Conservation (phyloP, 2,329 filamentous ascomycete genomes). For the Ophiostoma tasmaniense region DNA sequence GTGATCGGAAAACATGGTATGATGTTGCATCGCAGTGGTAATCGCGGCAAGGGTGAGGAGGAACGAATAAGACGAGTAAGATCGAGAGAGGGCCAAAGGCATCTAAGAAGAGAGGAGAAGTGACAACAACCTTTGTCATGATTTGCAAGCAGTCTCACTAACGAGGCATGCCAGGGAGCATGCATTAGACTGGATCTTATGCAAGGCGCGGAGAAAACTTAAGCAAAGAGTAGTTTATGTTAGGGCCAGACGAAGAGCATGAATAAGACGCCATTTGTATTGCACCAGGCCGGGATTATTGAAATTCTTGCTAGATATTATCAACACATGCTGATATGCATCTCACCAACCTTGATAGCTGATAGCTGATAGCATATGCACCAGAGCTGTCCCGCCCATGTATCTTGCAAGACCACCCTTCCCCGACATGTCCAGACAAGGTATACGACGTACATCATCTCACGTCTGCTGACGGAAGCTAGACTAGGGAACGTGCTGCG, state of each 20-base stretch:
- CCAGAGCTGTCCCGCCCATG: not conserved
- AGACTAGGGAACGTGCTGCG: not conserved
- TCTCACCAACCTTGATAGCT: not conserved
- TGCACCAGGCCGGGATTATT: not conserved
- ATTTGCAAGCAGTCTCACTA: not conserved
- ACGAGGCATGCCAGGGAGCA: not conserved
- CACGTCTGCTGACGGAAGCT: not conserved
- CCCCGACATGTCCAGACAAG: not conserved
- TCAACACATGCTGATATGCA: not conserved
- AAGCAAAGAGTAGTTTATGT: not conserved
- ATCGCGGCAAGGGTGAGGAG: not conserved
- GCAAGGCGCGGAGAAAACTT: not conserved
- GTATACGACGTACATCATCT: not conserved
- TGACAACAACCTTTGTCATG: not conserved
- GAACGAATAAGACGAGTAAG: not conserved
- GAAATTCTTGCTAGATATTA: not conserved
- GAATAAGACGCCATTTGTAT: not conserved
- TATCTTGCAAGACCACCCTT: not conserved
- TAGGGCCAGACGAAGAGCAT: too few species aligned
- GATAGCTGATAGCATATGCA: slow-evolving; percentile 1
- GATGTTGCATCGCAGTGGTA: not conserved
- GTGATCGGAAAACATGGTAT: not conserved
- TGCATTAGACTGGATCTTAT: not conserved
- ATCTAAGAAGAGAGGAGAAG: not conserved
- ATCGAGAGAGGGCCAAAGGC: not conserved